Percentiles rank a stretch among this genome's conserved stretches.
Evolutionary conservation across 192 early-diverging fungal genomes (phyloP).

Genomic region (Coemansia sp.): DNA sequence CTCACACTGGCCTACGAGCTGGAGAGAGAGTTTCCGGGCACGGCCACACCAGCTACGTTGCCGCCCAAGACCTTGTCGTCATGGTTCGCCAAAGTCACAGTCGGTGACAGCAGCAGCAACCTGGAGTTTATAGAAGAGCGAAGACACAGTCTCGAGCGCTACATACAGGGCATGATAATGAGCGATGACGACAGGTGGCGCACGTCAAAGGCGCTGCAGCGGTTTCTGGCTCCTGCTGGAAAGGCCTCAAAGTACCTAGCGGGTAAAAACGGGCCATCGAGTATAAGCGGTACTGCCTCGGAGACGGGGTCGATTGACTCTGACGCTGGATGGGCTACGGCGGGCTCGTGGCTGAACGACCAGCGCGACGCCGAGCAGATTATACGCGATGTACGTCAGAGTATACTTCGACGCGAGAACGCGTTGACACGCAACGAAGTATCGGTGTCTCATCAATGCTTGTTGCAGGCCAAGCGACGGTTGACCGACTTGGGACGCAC

Average conservation of each 20-base stretch:
- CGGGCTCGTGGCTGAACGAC: slow-evolving; percentile 81
- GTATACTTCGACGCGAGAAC: slow-evolving; percentile 71
- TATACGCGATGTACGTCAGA: slow-evolving; percentile 69
- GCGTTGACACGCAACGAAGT: slow-evolving; percentile 72
- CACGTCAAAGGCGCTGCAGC: slow-evolving; percentile 65
- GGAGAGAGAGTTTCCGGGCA: slow-evolving; percentile 62
- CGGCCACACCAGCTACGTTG: slow-evolving; percentile 60
- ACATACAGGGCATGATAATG: slow-evolving; percentile 70
- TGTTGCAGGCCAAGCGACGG: slow-evolving; percentile 74
- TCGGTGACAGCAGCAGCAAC: slow-evolving; percentile 15
- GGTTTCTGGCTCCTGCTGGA: slow-evolving; percentile 61
- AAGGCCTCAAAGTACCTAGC: slow-evolving; percentile 56
- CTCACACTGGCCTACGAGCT: slow-evolving; percentile 65
- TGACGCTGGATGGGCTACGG: slow-evolving; percentile 54
- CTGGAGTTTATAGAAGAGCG: slow-evolving; percentile 65
- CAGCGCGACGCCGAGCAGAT: slow-evolving; percentile 60
- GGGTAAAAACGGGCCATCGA: slow-evolving; percentile 29
- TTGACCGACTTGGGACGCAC: slow-evolving; percentile 58
- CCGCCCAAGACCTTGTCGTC: slow-evolving; percentile 75
- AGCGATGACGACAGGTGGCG: slow-evolving; percentile 77
- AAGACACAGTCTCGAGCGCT: slow-evolving; percentile 72
- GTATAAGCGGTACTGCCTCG: slow-evolving; percentile 20
- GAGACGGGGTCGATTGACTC: slow-evolving; percentile 34
- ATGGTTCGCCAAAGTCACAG: slow-evolving; percentile 38
- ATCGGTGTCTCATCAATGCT: slow-evolving; percentile 71